phyloP scores from a whole-genome alignment of 1,284 basidiomycete species.

The Golubevia pallescens region DNA sequence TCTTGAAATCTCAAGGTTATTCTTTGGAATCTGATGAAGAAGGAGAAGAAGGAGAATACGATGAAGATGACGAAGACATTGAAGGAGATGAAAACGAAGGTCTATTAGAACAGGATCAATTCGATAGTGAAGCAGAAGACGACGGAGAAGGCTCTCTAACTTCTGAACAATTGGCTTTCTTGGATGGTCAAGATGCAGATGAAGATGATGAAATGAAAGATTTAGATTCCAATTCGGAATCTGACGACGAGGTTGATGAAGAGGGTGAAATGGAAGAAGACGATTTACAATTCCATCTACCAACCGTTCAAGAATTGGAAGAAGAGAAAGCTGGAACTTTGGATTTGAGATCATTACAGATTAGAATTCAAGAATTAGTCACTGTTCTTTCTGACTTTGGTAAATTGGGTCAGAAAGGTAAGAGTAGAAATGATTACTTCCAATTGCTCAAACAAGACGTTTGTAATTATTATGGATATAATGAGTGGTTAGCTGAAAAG shows the following conservation, averaged over 20 bases:
- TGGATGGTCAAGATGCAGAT: neutral
- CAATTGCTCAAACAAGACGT: too few species aligned
- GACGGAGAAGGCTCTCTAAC: constrained; percentile 7
- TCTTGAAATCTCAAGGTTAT: constrained; percentile 56
- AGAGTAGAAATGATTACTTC: constrained; percentile 54
- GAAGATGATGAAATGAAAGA: constrained; percentile 20
- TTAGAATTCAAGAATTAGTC: too few species aligned
- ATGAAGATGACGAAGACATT: constrained; percentile 15
- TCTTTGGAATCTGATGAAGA: constrained; percentile 41
- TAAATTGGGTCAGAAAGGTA: constrained; percentile 73
- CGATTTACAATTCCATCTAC: constrained; percentile 14
- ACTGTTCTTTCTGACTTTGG: too few species aligned
- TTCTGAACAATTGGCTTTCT: constrained; percentile 4
- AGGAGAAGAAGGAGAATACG: constrained; percentile 14
- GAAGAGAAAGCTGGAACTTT: neutral
- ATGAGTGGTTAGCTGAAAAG: constrained; percentile 91
- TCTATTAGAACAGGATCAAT: too few species aligned
- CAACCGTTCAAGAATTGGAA: constrained; percentile 67
- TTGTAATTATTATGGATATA: constrained; percentile 94
- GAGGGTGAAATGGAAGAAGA: constrained; percentile 39
- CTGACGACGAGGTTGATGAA: constrained; percentile 17
- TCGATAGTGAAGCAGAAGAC: constrained; percentile 4
- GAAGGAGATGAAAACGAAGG: constrained; percentile 12
- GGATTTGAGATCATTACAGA: constrained; percentile 66
- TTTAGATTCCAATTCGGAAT: constrained; percentile 27